A percentile compares a stretch with the other conserved stretches of the same genome.
Conservation (phyloP, 257 asterid genomes). For the Nicotiana sylvestris region DNA sequence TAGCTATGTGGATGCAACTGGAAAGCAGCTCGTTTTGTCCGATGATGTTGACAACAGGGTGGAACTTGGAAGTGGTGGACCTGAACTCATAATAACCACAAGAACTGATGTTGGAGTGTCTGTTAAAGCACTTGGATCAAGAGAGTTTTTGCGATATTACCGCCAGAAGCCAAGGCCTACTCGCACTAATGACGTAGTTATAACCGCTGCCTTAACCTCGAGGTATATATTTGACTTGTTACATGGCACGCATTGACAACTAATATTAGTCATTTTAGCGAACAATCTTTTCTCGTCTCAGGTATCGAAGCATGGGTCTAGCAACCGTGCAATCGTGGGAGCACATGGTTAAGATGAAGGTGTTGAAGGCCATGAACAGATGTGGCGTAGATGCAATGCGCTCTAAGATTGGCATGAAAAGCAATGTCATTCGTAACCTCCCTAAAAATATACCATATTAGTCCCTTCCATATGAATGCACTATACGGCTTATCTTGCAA, state of each 20-base stretch:
- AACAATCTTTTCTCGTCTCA: slow-evolving; percentile 17
- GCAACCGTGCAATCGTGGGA: slow-evolving; percentile 74
- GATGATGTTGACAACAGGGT: slow-evolving; percentile 38
- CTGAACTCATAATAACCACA: slow-evolving; percentile 65
- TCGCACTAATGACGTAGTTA: slow-evolving; percentile 37
- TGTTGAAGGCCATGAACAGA: slow-evolving; percentile 61
- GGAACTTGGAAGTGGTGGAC: slow-evolving; percentile 65
- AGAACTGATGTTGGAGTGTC: slow-evolving; percentile 25
- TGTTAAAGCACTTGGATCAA: slow-evolving; percentile 71
- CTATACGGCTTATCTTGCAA: neutral
- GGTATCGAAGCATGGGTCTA: slow-evolving; percentile 77
- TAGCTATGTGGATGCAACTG: slow-evolving; percentile 65
- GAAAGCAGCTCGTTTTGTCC: slow-evolving; percentile 54
- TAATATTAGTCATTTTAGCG: neutral
- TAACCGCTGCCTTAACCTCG: slow-evolving; percentile 48
- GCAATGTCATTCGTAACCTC: slow-evolving; percentile 78
- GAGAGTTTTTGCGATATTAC: slow-evolving; percentile 78
- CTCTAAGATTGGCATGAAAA: slow-evolving; percentile 76
- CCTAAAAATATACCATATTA: slow-evolving; percentile 69
- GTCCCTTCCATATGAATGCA: neutral
- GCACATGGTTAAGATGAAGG: slow-evolving; percentile 59
- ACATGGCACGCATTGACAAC: neutral
- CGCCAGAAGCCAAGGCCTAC: slow-evolving; percentile 89
- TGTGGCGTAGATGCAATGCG: slow-evolving; percentile 70
- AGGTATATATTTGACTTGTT: slow-evolving; percentile 37